phyloP scores from a whole-genome alignment of 2,329 filamentous ascomycete genomes.

The Penicillium sp. region DNA sequence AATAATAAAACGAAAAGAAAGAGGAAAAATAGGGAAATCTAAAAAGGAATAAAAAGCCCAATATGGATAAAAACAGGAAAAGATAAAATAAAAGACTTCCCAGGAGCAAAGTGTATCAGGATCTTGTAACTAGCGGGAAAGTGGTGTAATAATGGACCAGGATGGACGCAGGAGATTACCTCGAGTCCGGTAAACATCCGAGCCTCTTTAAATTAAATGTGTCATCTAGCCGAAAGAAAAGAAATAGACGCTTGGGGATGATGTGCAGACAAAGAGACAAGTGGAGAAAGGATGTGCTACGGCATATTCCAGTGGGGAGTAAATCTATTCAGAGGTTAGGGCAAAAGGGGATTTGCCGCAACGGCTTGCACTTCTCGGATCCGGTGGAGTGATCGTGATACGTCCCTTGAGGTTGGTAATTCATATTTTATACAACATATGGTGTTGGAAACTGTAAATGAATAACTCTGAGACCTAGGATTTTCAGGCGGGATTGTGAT shows the following conservation, averaged over 20 bases:
- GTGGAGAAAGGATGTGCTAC: slow-evolving; percentile 6
- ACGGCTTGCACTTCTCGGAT: slow-evolving; percentile 17
- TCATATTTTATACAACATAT: neutral
- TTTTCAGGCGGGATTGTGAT: slow-evolving; percentile 3
- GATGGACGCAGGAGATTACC: slow-evolving; percentile 36
- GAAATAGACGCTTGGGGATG: slow-evolving; percentile 26
- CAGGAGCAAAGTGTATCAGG: slow-evolving; percentile 28
- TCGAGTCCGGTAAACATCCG: slow-evolving; percentile 27
- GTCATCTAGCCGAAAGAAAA: slow-evolving; percentile 14
- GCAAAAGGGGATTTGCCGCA: slow-evolving; percentile 1
- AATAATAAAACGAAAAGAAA: slow-evolving; percentile 4
- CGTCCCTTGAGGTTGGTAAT: slow-evolving; percentile 11
- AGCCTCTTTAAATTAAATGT: slow-evolving; percentile 22
- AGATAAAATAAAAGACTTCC: slow-evolving; percentile 11
- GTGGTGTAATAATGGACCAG: slow-evolving; percentile 42
- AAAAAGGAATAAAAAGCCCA: slow-evolving; percentile 14
- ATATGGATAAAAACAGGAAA: slow-evolving; percentile 8
- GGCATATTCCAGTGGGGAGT: neutral
- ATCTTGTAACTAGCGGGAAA: slow-evolving; percentile 40
- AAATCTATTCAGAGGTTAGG: neutral
- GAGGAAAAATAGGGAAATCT: slow-evolving; percentile 9
- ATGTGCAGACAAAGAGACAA: slow-evolving; percentile 27
- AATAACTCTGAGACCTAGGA: slow-evolving; percentile 1
- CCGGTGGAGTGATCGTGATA: slow-evolving; percentile 23
- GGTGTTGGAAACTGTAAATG: neutral